A percentile compares a stretch with the other conserved stretches of the same genome.
Evolutionary conservation across 108 stramenopile genomes (phyloP).

Genomic region (Cyclotella baltica): DNA sequence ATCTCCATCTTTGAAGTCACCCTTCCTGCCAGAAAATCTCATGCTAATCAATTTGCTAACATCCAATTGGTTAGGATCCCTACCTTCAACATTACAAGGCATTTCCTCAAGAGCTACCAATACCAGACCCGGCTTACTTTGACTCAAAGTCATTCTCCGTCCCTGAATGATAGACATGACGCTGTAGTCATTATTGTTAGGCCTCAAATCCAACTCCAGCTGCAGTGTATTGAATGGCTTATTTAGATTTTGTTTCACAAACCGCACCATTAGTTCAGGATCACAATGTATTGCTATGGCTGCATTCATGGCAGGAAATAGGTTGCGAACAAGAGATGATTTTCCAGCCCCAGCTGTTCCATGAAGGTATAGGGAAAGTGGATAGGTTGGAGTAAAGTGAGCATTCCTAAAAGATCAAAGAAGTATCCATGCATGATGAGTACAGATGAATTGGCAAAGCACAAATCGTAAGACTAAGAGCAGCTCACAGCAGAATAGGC

Average conservation of each 20-base stretch:
- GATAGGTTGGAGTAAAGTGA: conserved; percentile 63
- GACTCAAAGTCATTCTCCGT: conserved; percentile 66
- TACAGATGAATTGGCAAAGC: too few relatives aligned
- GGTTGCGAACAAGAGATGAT: conserved; percentile 59
- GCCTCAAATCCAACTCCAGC: conserved; percentile 68
- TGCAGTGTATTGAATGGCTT: conserved; percentile 54
- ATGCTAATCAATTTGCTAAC: conserved; percentile 61
- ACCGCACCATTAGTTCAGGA: conserved; percentile 68
- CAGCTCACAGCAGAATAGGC: conserved; percentile 47
- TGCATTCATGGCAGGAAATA: conserved; percentile 58
- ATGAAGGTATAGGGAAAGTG: conserved; percentile 68
- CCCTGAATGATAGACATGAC: conserved; percentile 86
- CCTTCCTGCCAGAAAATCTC: conserved; percentile 65
- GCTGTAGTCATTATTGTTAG: conserved; percentile 81
- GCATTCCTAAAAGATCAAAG: conserved; percentile 46
- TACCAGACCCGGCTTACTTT: conserved; percentile 75
- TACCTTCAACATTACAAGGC: conserved; percentile 43
- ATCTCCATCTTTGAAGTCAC: conserved; percentile 32
- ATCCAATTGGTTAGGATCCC: conserved; percentile 57
- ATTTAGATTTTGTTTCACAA: conserved; percentile 85
- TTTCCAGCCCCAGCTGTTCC: conserved; percentile 77
- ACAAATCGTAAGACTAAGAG: background rate
- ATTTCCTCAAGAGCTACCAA: conserved; percentile 75
- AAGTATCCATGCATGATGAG: too few relatives aligned
- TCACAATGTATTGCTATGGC: conserved; percentile 57